Conservation (phyloP, 305 asterid genomes). For the Fraxinus platypoda region DNA sequence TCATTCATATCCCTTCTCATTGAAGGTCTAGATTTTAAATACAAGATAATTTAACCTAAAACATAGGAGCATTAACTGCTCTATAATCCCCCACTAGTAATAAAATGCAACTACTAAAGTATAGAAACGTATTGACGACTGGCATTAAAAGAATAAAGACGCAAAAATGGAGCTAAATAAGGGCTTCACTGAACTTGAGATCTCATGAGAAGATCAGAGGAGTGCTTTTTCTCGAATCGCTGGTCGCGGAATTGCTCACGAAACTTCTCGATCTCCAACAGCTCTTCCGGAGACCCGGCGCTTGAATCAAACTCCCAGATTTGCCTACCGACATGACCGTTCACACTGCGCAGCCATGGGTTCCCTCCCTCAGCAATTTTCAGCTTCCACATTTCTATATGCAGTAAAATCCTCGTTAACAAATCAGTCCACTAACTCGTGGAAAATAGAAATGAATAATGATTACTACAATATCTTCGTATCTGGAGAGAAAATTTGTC, state of each 20-base stretch:
- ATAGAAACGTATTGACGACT: not conserved
- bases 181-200: conserved; percentile 54
- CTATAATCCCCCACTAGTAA: not conserved
- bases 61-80: not conserved
- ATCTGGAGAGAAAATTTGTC: not conserved
- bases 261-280: conserved; percentile 60
- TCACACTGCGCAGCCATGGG: conserved; percentile 72
- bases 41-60: not conserved
- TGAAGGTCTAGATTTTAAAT: not conserved
- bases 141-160: not conserved
- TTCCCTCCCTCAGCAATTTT: conserved; percentile 61
- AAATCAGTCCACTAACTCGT: not conserved
- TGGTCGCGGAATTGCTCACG: conserved; percentile 45
- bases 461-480: not conserved
- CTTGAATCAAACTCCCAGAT: conserved; percentile 77
- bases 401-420: not conserved
- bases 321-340: conserved; percentile 75
- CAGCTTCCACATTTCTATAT: conserved; percentile 75
- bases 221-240: conserved; percentile 72
- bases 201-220: conserved; percentile 87
- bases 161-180: conserved; percentile 3
- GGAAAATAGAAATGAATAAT: not conserved
- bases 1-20: not conserved
- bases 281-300: conserved; percentile 70
- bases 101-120: not conserved